phyloP scores from a whole-genome alignment of 169 alveolate genomes.

The Plasmodium blacklocki region DNA sequence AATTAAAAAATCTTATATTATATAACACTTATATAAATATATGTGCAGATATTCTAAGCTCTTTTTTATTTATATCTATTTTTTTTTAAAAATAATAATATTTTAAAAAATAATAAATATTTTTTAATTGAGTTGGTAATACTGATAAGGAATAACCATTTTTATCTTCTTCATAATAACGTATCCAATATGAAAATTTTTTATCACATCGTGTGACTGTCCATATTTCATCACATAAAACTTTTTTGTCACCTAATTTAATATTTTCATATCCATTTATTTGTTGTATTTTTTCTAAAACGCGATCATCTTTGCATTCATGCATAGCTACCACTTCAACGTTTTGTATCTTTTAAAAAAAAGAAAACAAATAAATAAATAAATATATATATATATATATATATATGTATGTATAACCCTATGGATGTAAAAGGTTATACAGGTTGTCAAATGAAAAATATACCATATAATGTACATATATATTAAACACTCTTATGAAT shows the following conservation, averaged over 20 bases:
- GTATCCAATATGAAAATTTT: conserved; percentile 78
- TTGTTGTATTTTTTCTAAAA: conserved; percentile 67
- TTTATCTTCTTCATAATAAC: conserved; percentile 80
- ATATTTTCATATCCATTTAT: conserved; percentile 47
- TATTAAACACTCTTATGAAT: too few species aligned
- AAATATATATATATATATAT: neutral
- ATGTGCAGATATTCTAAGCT: neutral
- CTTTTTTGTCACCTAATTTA: conserved; percentile 24
- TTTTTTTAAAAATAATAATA: conserved; percentile 76
- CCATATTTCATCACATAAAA: conserved; percentile 83
- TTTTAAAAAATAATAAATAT: conserved; percentile 75
- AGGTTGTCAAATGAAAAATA: too few species aligned
- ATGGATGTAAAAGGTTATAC: neutral
- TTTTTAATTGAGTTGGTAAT: conserved; percentile 77
- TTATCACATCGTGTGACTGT: conserved; percentile 81
- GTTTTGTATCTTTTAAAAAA: conserved; percentile 80
- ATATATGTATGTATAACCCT: neutral
- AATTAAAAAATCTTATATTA: too few species aligned
- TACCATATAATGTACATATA: too few species aligned
- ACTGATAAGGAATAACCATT: conserved; percentile 84
- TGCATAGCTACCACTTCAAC: conserved; percentile 80
- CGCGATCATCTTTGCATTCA: conserved; percentile 81
- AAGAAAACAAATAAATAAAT: conserved; percentile 1
- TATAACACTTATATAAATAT: too few species aligned
- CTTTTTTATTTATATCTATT: neutral